A percentile compares a stretch with the other conserved stretches of the same genome.
Evolutionary conservation across 257 asterid species (phyloP).

Genomic region (Misopates orontium): DNA sequence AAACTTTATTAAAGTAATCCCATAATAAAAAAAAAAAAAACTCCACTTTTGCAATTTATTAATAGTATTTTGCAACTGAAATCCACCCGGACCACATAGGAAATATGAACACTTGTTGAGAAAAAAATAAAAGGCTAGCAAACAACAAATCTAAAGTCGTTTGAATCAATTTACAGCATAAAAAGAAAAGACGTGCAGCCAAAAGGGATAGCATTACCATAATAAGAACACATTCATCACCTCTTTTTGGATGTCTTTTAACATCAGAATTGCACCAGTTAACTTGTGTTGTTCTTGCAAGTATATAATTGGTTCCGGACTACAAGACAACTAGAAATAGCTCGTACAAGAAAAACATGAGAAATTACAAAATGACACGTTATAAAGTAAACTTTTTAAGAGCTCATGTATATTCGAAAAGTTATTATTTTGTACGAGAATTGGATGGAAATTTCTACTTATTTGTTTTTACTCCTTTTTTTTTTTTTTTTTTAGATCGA

Average conservation of each 20-base stretch:
- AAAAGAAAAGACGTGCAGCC: conserved; percentile 25
- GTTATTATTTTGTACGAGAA: too few relatives aligned
- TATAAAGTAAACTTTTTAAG: too few relatives aligned
- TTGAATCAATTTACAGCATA: conserved; percentile 10
- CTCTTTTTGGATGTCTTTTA: conserved; percentile 3
- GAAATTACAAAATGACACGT: background rate
- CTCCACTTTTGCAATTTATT: conserved; percentile 25
- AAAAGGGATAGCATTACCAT: conserved; percentile 32
- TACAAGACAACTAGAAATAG: conserved; percentile 16
- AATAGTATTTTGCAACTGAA: conserved; percentile 15
- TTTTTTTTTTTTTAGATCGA: too few relatives aligned
- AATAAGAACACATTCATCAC: conserved; percentile 29
- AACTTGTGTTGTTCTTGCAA: background rate
- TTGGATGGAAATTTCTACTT: too few relatives aligned
- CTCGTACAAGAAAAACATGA: background rate
- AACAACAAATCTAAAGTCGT: background rate
- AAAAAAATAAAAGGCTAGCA: background rate
- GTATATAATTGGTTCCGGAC: conserved; percentile 13
- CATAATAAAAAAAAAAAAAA: conserved; percentile 33
- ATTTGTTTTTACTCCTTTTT: too few relatives aligned
- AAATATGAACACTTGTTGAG: background rate
- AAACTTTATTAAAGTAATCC: conserved; percentile 46
- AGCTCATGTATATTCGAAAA: too few relatives aligned
- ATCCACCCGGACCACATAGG: conserved; percentile 21
- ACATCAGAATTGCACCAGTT: background rate